These are phyloP conservation scores for Babesia gibsoni DNA, from an alignment of 169 alveolate genomes.

Conservation along the genomic window DNA sequence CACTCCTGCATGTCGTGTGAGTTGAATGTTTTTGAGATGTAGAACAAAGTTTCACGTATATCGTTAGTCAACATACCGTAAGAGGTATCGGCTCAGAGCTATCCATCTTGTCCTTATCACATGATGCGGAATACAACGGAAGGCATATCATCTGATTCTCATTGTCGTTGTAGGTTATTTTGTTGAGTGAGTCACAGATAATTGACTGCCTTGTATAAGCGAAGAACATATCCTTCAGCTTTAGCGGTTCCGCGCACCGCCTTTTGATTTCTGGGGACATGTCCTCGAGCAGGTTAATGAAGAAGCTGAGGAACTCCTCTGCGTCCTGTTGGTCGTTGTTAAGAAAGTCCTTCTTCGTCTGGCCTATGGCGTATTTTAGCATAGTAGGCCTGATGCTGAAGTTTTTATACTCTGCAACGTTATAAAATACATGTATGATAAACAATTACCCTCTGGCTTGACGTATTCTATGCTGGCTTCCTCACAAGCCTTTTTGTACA, in stretches of 20 bases:
- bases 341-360: conserved; percentile 2
- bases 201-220: conserved; percentile 30
- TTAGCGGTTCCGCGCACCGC: not conserved
- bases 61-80: too few relatives aligned
- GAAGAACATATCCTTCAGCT: conserved; percentile 6
- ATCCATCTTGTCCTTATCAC: too few relatives aligned
- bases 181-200: conserved; percentile 27
- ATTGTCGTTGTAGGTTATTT: conserved; percentile 32
- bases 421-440: not conserved
- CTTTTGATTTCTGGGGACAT: conserved; percentile 17
- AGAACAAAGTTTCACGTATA: too few relatives aligned
- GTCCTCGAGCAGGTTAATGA: conserved; percentile 11
- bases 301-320: conserved; percentile 47
- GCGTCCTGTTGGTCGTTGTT: conserved; percentile 60
- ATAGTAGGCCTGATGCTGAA: conserved; percentile 34
- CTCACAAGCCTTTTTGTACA: conserved; percentile 19
- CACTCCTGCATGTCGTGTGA: conserved; percentile 45
- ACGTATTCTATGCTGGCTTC: conserved; percentile 8
- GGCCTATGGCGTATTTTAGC: conserved; percentile 48
- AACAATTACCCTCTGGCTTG: conserved; percentile 28
- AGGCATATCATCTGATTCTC: conserved; percentile 51
- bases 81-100: too few relatives aligned
- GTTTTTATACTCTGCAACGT: conserved; percentile 12
- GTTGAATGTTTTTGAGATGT: too few relatives aligned
- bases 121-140: not conserved